Evolutionary conservation across 2,329 filamentous ascomycete species (phyloP).

Genomic region (Venturia aucupariae): DNA sequence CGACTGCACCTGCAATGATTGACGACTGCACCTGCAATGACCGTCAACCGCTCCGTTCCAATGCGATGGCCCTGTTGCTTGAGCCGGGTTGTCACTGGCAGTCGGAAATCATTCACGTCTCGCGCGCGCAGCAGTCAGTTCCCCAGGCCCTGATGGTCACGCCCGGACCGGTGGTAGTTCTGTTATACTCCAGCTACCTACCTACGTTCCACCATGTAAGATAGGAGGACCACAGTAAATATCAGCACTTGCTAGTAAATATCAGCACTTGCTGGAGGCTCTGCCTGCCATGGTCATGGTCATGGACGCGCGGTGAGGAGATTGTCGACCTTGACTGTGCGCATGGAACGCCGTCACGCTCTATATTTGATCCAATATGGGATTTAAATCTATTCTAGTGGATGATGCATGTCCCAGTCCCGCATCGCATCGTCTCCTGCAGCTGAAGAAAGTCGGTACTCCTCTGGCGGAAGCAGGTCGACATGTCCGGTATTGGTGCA

Average conservation of each 20-base stretch:
- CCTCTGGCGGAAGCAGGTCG: not conserved
- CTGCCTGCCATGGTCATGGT: not conserved
- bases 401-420: not conserved
- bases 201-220: no score
- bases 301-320: not conserved
- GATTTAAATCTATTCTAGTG: no score
- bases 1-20: no score
- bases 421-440: not conserved
- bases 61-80: no score
- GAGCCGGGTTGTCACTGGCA: no score
- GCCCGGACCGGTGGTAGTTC: not conserved
- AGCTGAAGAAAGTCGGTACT: not conserved
- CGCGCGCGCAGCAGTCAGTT: no score
- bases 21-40: no score
- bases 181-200: not conserved
- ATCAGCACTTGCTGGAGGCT: not conserved
- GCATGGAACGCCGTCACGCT: not conserved
- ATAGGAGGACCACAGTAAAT: no score
- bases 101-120: no score
- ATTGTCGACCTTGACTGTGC: not conserved
- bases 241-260: no score
- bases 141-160: constrained; percentile 6
- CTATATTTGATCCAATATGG: no score
- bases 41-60: no score
- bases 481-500: not conserved